Evolutionary conservation across 2,329 filamentous ascomycete species (phyloP), one percentile per base, ranked within the genome.

Genomic region (Furcasterigmium sp.): DNA sequence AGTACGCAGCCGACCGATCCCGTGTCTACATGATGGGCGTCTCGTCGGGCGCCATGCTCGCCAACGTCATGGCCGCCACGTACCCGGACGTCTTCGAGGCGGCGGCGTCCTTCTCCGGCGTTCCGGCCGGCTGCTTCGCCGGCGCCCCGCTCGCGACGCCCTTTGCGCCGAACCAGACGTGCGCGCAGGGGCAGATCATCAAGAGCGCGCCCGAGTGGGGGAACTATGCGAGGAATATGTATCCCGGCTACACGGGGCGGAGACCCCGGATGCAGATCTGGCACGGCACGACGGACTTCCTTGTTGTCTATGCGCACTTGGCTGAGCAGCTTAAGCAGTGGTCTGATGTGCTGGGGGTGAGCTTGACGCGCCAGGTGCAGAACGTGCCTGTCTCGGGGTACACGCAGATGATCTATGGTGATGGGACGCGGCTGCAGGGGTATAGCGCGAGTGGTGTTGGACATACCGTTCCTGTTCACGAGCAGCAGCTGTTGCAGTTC

Each of bases 11-110:
- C 23, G 66, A 76, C 48, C 50, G 65, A 6, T 56, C 52, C 35
- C 63, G 62, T 26, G 70, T 76, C 3, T 76, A 65, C 42, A 67
- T 67, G 2, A 72, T 68, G 2, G 73, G 73, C 0, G 51, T 52
- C 3, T 55, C 50, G 3, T 62, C 58, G 1, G 62, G 61, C 2
- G 60, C 53, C 8, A 64, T 63, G 54, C 62, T 63, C 59, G 61
- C 57, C 19, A 65, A 67, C 36, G 60, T 63, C 21, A 49, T 66
- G 3, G 48, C 54, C 0, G 62, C 57, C 9, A 48, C 57, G 1
- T 65, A 65, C 43, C 60, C 62, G 1, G 60, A 66, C 18, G 39
- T 65, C 8, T 62, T 65, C 29, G 55, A 53, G 6, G 63, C 60
- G 0, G 62, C 56, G 0, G 55, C 58, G 1, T 56, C 54, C 5